Conservation (phyloP, 1,284 basidiomycete species). For the Moesziomyces parantarcticus region DNA sequence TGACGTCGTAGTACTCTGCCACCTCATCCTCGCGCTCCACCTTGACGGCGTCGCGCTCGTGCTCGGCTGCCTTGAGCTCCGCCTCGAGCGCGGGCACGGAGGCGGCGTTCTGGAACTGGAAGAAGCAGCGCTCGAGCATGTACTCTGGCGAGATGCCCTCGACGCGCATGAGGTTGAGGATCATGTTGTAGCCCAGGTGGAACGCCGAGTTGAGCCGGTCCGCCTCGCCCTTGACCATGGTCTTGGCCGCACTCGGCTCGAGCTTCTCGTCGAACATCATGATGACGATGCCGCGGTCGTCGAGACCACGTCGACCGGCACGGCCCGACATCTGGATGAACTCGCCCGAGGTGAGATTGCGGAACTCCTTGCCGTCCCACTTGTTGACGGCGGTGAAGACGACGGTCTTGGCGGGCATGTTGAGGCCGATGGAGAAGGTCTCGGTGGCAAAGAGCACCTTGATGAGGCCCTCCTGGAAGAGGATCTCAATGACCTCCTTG, state of each 20-base stretch:
- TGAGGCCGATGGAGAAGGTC: slow-evolving; percentile 98
- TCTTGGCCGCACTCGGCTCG: slow-evolving; percentile 89
- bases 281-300: slow-evolving; percentile 99
- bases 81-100: slow-evolving; percentile 86
- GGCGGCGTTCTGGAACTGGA: slow-evolving; percentile 95
- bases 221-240: slow-evolving; percentile 98
- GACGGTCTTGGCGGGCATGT: slow-evolving; percentile 99
- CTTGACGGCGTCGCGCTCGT: slow-evolving; percentile 75
- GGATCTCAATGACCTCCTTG: slow-evolving; percentile 98
- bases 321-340: slow-evolving; percentile 89
- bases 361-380: slow-evolving; percentile 94
- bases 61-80: slow-evolving; percentile 84
- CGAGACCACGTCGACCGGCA: slow-evolving; percentile 94
- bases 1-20: slow-evolving; percentile 88
- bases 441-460: slow-evolving; percentile 99
- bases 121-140: slow-evolving; percentile 98
- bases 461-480: slow-evolving; percentile 99
- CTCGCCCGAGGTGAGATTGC: slow-evolving; percentile 75
- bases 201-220: slow-evolving; percentile 98
- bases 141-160: slow-evolving; percentile 98
- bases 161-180: slow-evolving; percentile 97
- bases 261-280: slow-evolving; percentile 99
- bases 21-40: slow-evolving; percentile 87
- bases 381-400: slow-evolving; percentile 96
- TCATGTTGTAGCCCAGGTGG: slow-evolving; percentile 99